phyloP scores from a whole-genome alignment of 202 grass and related monocot genomes.

The Musa balbisiana region DNA sequence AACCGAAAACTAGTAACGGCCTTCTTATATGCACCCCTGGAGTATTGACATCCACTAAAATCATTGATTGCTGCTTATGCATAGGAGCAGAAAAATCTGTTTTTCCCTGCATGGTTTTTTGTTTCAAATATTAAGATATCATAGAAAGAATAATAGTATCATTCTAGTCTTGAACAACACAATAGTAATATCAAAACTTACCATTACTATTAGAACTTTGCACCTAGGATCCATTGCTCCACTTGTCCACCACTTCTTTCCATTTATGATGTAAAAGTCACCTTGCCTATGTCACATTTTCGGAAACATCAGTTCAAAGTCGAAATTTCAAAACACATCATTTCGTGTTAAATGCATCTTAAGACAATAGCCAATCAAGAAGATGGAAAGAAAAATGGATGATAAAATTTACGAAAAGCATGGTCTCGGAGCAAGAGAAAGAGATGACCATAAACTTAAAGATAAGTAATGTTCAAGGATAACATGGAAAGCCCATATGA shows the following conservation, averaged over 20 bases:
- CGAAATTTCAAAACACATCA: neutral
- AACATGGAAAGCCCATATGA: neutral
- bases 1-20: slow-evolving; percentile 81
- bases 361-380: neutral
- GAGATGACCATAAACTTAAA: neutral
- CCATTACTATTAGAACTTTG: slow-evolving; percentile 94
- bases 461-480: neutral
- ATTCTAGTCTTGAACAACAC: neutral
- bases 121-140: slow-evolving; percentile 7
- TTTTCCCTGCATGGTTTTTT: slow-evolving; percentile 62
- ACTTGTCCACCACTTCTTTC: slow-evolving; percentile 95
- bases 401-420: neutral
- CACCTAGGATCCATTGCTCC: slow-evolving; percentile 98
- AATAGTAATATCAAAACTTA: slow-evolving; percentile 23
- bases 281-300: slow-evolving; percentile 46
- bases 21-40: slow-evolving; percentile 77
- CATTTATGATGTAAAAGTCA: slow-evolving; percentile 85
- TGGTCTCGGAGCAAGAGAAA: neutral
- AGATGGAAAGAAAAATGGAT: neutral
- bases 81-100: slow-evolving; percentile 74
- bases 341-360: neutral
- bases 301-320: neutral
- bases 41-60: slow-evolving; percentile 75
- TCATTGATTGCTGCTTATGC: slow-evolving; percentile 94
- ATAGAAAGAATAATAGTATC: neutral